Base-by-base conservation (phyloP, 352 stramenopile genomes). In the Pythium monospermum region DNA sequence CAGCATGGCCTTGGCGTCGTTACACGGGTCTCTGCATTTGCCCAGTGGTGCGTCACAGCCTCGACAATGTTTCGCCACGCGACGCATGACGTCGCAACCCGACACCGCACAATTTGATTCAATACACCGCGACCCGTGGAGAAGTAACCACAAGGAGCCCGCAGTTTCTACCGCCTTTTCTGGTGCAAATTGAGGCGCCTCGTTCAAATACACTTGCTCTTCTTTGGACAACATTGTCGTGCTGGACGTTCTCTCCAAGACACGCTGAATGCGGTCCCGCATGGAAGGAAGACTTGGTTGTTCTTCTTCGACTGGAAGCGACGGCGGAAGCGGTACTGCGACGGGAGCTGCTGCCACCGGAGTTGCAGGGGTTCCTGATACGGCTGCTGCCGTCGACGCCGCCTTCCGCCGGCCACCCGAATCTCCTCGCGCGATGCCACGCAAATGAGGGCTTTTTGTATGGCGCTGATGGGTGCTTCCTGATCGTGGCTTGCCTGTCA, bases 1-100 rank as follows among this genome's bases (percentile, higher is more conserved):
- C 26, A 87, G 57, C 74, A 90, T 90, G 1, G 74, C 71, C 65
- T 87, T 90, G 12, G 76, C 79, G 41, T 87, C 79, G 49, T 90
- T 87, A 47, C 79, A 90, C 1, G 73, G 66, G 32, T 82, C 70
- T 26, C 73, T 76, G 59, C 79, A 90, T 33, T 71, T 76, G 10
- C 74, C 76, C n/a, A 90, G 51, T 4, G 71, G 46, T 5, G 71
- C 45, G 26, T 90, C 74, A 38, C 79, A 90, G 16, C 65, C 61
- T 28, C 83, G 43, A 22, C 79, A 90, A 40, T 87, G 79, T 19
- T 71, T 73, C 12, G 87, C 35, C 18, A 90, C 74, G 6, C 79
- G 79, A 15, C 72, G 70, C 79, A 90, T 90, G 15, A 87, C 73
- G 23, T 72, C 67, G 26, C 79, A 90, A 2, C 74, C 79, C 1